Evolutionary conservation across 1,284 basidiomycete species (phyloP).

Genomic region (Naganishia sp.): DNA sequence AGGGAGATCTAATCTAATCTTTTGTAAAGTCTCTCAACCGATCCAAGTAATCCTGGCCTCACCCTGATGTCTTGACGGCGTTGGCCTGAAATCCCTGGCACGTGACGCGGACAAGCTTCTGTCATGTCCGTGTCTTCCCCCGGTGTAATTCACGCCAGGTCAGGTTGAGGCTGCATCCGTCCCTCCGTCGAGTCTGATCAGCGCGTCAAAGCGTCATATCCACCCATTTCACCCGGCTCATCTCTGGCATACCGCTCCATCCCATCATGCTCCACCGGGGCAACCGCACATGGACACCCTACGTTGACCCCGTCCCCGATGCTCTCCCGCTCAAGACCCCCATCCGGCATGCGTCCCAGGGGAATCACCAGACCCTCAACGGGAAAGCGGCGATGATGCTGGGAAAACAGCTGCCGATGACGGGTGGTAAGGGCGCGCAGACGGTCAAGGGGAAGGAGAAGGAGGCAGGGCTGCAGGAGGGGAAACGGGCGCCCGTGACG

Average conservation of each 20-base stretch:
- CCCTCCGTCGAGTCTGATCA: no score
- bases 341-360: not conserved
- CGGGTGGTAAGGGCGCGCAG: constrained; percentile 10
- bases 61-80: not conserved
- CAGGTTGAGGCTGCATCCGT: no score
- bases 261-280: constrained; percentile 23
- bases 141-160: not conserved
- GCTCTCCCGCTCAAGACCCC: constrained; percentile 26
- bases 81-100: not conserved
- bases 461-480: not conserved
- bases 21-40: no score
- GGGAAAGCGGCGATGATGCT: not conserved
- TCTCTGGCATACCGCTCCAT: not conserved
- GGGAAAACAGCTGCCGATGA: constrained; percentile 10
- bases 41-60: no score
- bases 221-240: not conserved
- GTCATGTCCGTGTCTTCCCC: no score
- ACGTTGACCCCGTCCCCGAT: constrained; percentile 25
- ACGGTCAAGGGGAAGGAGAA: constrained; percentile 21
- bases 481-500: constrained; percentile 15
- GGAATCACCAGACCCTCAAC: constrained; percentile 14
- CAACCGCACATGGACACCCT: constrained; percentile 25
- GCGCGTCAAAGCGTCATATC: constrained; percentile 2
- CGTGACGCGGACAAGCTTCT: not conserved
- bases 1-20: no score